Evolutionary conservation across 441 rosid species (phyloP).

Genomic region (Theobroma grandiflorum): DNA sequence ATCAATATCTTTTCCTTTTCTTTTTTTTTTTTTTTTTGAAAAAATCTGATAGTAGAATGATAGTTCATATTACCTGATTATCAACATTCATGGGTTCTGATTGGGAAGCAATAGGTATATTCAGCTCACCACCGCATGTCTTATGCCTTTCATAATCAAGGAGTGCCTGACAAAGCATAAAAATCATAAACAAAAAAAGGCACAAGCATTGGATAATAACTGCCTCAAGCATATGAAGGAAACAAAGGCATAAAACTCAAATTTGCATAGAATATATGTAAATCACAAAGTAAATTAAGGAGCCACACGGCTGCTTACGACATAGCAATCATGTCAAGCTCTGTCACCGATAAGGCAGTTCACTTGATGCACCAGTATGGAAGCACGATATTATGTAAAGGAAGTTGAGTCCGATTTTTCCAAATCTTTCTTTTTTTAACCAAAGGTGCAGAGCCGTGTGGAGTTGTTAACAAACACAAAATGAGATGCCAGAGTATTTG

Average conservation of each 20-base stretch:
- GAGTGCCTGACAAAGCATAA: slow-evolving; percentile 54
- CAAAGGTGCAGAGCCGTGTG: neutral
- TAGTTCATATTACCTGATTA: slow-evolving; percentile 51
- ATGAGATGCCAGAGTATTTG: neutral
- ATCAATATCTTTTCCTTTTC: neutral
- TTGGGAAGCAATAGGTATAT: slow-evolving; percentile 48
- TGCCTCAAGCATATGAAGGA: slow-evolving; percentile 2
- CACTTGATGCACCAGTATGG: neutral
- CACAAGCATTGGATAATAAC: slow-evolving; percentile 16
- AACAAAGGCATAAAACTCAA: neutral
- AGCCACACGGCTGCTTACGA: neutral
- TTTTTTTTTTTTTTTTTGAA: neutral
- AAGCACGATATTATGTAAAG: neutral
- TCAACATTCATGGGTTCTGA: slow-evolving; percentile 53
- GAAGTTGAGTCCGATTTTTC: neutral
- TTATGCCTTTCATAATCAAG: slow-evolving; percentile 78
- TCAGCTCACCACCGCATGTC: slow-evolving; percentile 56
- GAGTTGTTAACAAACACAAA: neutral
- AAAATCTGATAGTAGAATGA: neutral
- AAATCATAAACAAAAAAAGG: slow-evolving; percentile 9
- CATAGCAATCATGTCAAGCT: neutral
- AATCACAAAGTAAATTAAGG: neutral
- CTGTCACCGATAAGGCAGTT: neutral
- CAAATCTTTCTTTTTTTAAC: neutral
- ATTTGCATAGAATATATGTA: neutral